Evolutionary conservation across 139 green algal genomes (phyloP).

Genomic region (Chlamydomonas sphaeroides): DNA sequence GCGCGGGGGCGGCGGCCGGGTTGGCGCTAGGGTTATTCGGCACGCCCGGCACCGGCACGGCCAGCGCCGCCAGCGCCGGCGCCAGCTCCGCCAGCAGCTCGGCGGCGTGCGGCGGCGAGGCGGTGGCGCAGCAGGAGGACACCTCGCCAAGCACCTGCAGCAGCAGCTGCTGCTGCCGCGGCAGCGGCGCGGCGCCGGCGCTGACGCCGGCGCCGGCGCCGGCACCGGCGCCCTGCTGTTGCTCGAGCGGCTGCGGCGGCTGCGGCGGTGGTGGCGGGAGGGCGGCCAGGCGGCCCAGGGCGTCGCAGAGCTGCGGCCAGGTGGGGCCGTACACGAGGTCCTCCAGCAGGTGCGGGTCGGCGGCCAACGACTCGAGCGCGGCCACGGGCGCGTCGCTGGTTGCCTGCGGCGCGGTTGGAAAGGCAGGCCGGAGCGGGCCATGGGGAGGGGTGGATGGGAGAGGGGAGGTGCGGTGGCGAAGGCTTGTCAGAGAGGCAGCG

Average conservation of each 20-base stretch:
- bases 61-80: not conserved
- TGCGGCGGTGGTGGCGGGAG: not conserved
- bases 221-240: no score
- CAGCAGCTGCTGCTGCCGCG: conserved; percentile 2
- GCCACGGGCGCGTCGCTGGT: conserved; percentile 6
- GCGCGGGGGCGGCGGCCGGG: not conserved
- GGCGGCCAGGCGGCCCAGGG: not conserved
- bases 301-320: conserved; percentile 25
- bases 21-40: no score
- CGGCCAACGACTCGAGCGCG: conserved; percentile 4
- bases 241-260: no score
- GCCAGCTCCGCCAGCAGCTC: conserved; percentile 24
- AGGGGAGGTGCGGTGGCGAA: not conserved
- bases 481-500: not conserved
- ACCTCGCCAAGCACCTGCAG: conserved; percentile 15
- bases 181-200: no score
- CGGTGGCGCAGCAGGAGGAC: not conserved
- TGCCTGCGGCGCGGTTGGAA: not conserved
- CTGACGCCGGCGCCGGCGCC: not conserved
- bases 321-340: conserved; percentile 24
- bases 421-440: no score
- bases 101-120: conserved; percentile 16
- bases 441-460: no score
- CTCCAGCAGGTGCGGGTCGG: conserved; percentile 34
- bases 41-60: no score